Evolutionary conservation across 2,329 filamentous ascomycete species (phyloP).

Genomic region (Laburnicola sp.): DNA sequence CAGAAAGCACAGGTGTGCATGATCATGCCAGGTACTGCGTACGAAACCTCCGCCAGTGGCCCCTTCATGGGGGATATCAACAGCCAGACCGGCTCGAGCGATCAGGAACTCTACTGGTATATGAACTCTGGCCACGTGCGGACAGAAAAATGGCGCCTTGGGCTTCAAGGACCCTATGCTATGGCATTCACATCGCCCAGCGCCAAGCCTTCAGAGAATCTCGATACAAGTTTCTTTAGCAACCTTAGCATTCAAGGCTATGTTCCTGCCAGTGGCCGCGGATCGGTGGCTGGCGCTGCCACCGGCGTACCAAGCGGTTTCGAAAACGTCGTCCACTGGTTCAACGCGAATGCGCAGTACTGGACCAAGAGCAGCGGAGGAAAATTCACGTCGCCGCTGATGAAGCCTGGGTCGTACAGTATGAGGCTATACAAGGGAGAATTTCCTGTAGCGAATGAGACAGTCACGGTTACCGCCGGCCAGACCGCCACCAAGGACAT

Average conservation of each 20-base stretch:
- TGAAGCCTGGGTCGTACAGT: conserved; percentile 26
- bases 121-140: conserved; percentile 31
- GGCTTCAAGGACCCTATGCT: conserved; percentile 26
- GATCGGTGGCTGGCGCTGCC: conserved; percentile 21
- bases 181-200: conserved; percentile 23
- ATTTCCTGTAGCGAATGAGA: conserved; percentile 22
- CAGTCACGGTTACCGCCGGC: conserved; percentile 23
- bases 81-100: conserved; percentile 20
- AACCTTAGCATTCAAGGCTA: conserved; percentile 25
- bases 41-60: conserved; percentile 26
- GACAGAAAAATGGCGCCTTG: conserved; percentile 28
- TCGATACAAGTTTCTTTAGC: conserved; percentile 27
- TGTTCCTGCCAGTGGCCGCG: conserved; percentile 21
- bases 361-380: conserved; percentile 49
- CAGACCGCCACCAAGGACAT: conserved; percentile 23
- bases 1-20: conserved; percentile 27
- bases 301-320: conserved; percentile 21
- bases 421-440: conserved; percentile 29
- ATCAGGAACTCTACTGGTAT: conserved; percentile 31
- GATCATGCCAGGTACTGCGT: conserved; percentile 29
- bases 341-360: conserved; percentile 63
- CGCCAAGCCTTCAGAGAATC: conserved; percentile 19
- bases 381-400: conserved; percentile 21
- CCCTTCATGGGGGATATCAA: conserved; percentile 34
- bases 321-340: conserved; percentile 58